Evolutionary conservation across 148 eudicot genomes (phyloP), one percentile per base, ranked within the genome.

Genomic region (Pouteria glomerata): DNA sequence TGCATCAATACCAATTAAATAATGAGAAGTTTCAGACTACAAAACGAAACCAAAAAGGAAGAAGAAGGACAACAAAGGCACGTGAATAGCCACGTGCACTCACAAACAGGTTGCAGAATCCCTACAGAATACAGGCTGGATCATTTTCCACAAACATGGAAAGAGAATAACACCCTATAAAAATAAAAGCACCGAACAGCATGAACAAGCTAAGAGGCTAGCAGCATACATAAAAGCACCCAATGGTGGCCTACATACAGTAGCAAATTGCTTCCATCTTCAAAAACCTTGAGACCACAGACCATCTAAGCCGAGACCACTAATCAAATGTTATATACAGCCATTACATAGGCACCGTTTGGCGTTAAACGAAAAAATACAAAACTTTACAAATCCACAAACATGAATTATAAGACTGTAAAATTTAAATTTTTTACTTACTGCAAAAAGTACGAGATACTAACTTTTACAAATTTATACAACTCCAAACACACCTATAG

Each of bases 1-100:
- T 35, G 45, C 73, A 72, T 23, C 30, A 78, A 14, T 60, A 55
- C 23, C 7, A 29, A 21, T 33, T 18, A 33, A 35, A 68, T 24
- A 68, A 41, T 33, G 3, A 51, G 35, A 15, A 50, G 30, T 31
- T 27, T 24, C 31, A n/a, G n/a, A n/a, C n/a, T 21, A 37, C 4
- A 3, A 7, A 18, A n/a, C n/a, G n/a, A 23, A 24, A 42, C 10
- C 5, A 35, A 4, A 37, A 62, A 2, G 2, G 5, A 4, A 34
- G 29, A 0, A 10, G 12, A 59, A 34, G 14, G 35, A 31, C 12
- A 60, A 37, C 47, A 62, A 10, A 34, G n/a, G 23, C 66, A 35
- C 11, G 65, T 23, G 52, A 27, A 63, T 19, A 23, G 6, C 13
- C 4, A 7, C 11, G 31, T 31, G 63, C 39, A 19, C 14, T 33